Evolutionary conservation across 2,329 filamentous ascomycete genomes (phyloP).

Genomic region (Aspergillus transmontanensis): DNA sequence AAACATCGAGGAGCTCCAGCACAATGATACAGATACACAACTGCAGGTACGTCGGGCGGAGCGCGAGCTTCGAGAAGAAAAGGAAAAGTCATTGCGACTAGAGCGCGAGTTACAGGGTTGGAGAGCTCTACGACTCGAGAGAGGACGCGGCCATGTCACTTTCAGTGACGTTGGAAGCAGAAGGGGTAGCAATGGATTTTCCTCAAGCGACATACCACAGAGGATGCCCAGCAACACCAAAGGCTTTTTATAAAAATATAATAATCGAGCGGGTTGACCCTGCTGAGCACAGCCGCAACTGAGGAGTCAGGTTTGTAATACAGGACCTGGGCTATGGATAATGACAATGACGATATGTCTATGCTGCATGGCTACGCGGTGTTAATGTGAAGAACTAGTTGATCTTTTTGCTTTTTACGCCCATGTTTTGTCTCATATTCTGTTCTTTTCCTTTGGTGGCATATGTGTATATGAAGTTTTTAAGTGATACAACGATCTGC

Average conservation of each 20-base stretch:
- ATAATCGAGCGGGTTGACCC: conserved; percentile 19
- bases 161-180: conserved; percentile 45
- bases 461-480: conserved; percentile 3
- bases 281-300: conserved; percentile 15
- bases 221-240: conserved; percentile 75
- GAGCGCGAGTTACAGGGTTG: conserved; percentile 85
- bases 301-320: conserved; percentile 7
- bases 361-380: conserved; percentile 5
- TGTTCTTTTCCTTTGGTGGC: not conserved
- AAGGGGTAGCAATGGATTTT: conserved; percentile 41
- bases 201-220: conserved; percentile 58
- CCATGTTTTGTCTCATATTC: not conserved
- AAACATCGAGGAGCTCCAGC: conserved; percentile 92
- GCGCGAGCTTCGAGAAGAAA: conserved; percentile 84
- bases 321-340: conserved; percentile 18
- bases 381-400: conserved; percentile 4
- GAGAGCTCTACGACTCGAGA: conserved; percentile 72
- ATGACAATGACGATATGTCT: conserved; percentile 21
- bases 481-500: conserved; percentile 7
- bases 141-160: conserved; percentile 37
- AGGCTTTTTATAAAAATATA: conserved; percentile 65
- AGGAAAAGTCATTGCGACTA: conserved; percentile 76
- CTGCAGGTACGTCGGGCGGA: conserved; percentile 82
- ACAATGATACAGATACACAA: conserved; percentile 79
- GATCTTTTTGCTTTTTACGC: not conserved